Base-by-base conservation (phyloP, 805 yeast genomes). In the Cyberlindnera mississippiensis region DNA sequence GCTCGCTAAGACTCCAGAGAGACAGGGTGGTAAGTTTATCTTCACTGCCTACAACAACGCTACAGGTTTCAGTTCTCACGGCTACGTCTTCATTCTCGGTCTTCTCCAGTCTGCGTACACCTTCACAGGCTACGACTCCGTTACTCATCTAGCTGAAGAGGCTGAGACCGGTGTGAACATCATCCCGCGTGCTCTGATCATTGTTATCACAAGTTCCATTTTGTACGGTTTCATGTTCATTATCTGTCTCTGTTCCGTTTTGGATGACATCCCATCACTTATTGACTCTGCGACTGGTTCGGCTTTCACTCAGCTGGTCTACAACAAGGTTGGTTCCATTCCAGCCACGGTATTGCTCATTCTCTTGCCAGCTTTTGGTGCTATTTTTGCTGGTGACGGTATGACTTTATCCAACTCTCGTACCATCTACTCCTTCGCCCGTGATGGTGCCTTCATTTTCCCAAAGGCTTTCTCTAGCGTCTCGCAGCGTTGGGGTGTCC, bases 101-200 rank as follows among this genome's bases (percentile, higher is more conserved):
- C 41, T 56, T 13, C 39, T 56, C 15, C 61, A 55, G 36, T 46
- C 53, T 22, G 59, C 58, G 13, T 55, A 50, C 37, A 55, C 59
- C 11, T 55, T 64, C 33, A 53, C 64, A 5, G 58, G 65, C 38
- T 63, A 59, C 40, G 69, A 64, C 46, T 60, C 64, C 6, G 60
- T 61, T 3, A 56, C 63, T 8, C 68, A 63, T 42, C 55, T 61
- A 51, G 63, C 67, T 3, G 66, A 63, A 41, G 67, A 64, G 47
- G 57, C 63, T 14, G 55, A 55, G 16, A 38, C 55, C 6, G 48
- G 51, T 20, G 38, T 41, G 1, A 58, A 53, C 40, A 52, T 62
- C 37, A 53, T 64, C 30, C 67, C 67, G n/a, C 57, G 54, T 34
- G 69, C 66, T 2, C 52, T 64, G 51, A 49, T 62, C 35, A 53